A percentile compares a stretch with the other conserved stretches of the same genome.
These are phyloP conservation scores for Dillenia turbinata DNA, from an alignment of 164 flowering plant species.

Conservation along the genomic window DNA sequence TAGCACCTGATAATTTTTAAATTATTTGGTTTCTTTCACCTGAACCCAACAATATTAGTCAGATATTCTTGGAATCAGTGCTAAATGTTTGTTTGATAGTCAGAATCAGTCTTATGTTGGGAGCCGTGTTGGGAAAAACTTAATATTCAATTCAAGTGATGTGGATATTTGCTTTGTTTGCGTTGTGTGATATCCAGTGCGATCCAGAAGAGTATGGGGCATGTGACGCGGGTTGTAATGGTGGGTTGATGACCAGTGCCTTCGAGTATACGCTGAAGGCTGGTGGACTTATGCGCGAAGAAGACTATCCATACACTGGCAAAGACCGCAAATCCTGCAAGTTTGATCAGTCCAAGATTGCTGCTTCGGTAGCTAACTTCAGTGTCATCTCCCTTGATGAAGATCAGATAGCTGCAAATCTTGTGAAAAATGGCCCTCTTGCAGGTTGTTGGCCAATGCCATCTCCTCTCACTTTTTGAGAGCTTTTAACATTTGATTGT, in stretches of 20 bases:
- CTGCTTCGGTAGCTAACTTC: conserved; percentile 77
- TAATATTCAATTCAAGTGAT: too few species aligned
- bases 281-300: conserved; percentile 91
- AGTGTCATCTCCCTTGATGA: conserved; percentile 91
- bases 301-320: conserved; percentile 94
- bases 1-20: too few species aligned
- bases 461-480: neutral
- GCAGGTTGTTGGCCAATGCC: conserved; percentile 41
- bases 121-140: too few species aligned
- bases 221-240: conserved; percentile 91
- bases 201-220: conserved; percentile 71
- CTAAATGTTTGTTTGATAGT: neutral
- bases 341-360: conserved; percentile 84
- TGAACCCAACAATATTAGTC: too few species aligned
- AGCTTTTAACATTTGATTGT: too few species aligned
- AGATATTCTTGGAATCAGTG: too few species aligned
- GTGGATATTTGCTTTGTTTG: too few species aligned
- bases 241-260: conserved; percentile 95
- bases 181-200: conserved; percentile 46
- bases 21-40: too few species aligned
- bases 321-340: conserved; percentile 73
- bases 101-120: too few species aligned
- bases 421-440: conserved; percentile 92
- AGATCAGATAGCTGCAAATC: conserved; percentile 94
- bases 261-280: conserved; percentile 82